Percentiles rank a stretch among this genome's conserved stretches.
Evolutionary conservation across 2,329 filamentous ascomycete species (phyloP).

Genomic region (Claviceps arundinis): DNA sequence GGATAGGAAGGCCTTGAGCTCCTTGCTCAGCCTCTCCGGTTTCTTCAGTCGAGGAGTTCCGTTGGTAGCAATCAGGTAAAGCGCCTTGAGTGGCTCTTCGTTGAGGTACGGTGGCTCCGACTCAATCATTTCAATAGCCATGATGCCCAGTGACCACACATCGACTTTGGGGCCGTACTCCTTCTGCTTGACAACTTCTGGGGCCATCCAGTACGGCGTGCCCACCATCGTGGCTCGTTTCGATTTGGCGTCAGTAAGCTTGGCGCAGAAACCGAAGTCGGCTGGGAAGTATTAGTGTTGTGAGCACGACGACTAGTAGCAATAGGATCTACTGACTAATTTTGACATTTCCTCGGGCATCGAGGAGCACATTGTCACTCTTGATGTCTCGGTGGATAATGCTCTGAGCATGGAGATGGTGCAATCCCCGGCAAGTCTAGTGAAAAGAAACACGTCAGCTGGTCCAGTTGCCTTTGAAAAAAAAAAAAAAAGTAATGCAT

Average conservation of each 20-base stretch:
- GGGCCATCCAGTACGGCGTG: slow-evolving; percentile 99
- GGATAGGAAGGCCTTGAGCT: slow-evolving; percentile 91
- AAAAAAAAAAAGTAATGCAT: background rate
- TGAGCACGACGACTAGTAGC: background rate
- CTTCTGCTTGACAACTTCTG: slow-evolving; percentile 98
- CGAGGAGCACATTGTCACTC: slow-evolving; percentile 93
- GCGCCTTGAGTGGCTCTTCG: slow-evolving; percentile 90
- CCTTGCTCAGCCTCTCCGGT: slow-evolving; percentile 93
- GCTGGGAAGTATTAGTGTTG: slow-evolving; percentile 41
- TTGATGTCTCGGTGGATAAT: slow-evolving; percentile 99
- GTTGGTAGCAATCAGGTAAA: slow-evolving; percentile 96
- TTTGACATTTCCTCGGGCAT: slow-evolving; percentile 91
- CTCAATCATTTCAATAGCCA: slow-evolving; percentile 99
- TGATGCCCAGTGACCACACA: slow-evolving; percentile 97
- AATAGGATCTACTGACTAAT: slow-evolving; percentile 57
- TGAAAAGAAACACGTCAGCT: background rate
- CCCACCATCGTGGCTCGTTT: slow-evolving; percentile 99
- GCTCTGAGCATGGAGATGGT: slow-evolving; percentile 88
- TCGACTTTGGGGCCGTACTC: slow-evolving; percentile 97
- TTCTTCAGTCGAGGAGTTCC: slow-evolving; percentile 95
- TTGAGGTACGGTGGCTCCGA: slow-evolving; percentile 96
- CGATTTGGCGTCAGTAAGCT: slow-evolving; percentile 89
- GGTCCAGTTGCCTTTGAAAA: too few relatives aligned
- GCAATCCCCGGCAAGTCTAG: slow-evolving; percentile 87
- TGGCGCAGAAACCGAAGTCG: slow-evolving; percentile 98